Conservation (phyloP, 257 asterid species). For the Nemophila menziesii region DNA sequence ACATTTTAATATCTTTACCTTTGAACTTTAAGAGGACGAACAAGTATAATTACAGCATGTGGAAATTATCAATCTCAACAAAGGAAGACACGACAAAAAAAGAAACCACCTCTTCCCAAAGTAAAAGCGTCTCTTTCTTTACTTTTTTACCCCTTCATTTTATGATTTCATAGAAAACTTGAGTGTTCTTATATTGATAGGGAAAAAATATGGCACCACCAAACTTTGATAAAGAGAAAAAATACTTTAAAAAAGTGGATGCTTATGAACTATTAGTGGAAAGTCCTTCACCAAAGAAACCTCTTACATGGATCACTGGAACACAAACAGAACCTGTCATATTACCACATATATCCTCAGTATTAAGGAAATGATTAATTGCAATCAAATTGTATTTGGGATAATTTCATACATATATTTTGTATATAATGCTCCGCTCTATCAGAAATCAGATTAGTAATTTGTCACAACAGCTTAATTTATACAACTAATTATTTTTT, state of each 20-base stretch:
- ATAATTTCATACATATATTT: no score
- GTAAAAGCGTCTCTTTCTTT: constrained; percentile 26
- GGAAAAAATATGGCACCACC: constrained; percentile 42
- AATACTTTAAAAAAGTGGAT: constrained; percentile 84
- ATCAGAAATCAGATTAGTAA: no score
- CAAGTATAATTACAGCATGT: constrained; percentile 56
- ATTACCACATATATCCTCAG: constrained; percentile 64
- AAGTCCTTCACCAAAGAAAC: constrained; percentile 93
- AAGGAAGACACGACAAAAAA: constrained; percentile 50
- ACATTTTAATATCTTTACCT: constrained; percentile 6
- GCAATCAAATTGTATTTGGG: no score
- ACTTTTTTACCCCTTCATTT: no score
- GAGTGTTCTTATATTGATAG: constrained; percentile 20
- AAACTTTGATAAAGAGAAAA: constrained; percentile 56
- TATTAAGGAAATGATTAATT: constrained; percentile 62
- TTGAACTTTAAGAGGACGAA: constrained; percentile 66
- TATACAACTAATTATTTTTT: no score
- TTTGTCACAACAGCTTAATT: no score
- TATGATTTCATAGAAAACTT: constrained; percentile 2
- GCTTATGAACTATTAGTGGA: constrained; percentile 77
- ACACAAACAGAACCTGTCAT: constrained; percentile 24
- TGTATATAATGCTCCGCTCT: no score
- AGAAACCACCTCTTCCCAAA: constrained; percentile 78
- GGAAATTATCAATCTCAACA: constrained; percentile 40
- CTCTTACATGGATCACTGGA: constrained; percentile 58